These are phyloP conservation scores for Stygiomarasmius scandens DNA, from an alignment of 1,284 basidiomycete species.

Conservation along the genomic window DNA sequence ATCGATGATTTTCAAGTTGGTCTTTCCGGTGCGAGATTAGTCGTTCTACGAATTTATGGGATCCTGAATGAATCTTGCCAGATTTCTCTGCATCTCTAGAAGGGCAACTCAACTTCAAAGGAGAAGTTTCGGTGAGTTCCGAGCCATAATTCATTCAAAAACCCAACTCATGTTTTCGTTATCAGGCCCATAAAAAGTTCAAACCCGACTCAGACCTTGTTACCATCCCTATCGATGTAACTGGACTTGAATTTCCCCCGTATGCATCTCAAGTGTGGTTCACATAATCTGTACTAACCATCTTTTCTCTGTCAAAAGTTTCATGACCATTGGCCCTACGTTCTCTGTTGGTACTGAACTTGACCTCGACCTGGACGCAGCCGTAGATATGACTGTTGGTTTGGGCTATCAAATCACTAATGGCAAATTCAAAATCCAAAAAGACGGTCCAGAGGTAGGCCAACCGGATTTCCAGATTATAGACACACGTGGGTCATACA, in stretches of 20 bases:
- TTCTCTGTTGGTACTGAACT: slow-evolving; percentile 39
- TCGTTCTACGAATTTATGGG: too few species aligned
- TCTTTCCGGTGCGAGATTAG: too few species aligned
- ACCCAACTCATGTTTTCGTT: too few species aligned
- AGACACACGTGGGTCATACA: slow-evolving; percentile 42
- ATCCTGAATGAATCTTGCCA: slow-evolving; percentile 33
- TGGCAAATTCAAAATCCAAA: slow-evolving; percentile 32
- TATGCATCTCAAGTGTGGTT: slow-evolving; percentile 8
- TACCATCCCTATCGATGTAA: not conserved
- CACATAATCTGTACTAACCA: too few species aligned
- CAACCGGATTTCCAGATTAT: slow-evolving; percentile 27
- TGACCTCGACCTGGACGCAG: slow-evolving; percentile 41
- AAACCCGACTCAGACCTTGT: too few species aligned
- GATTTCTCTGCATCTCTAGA: slow-evolving; percentile 13
- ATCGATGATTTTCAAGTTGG: too few species aligned
- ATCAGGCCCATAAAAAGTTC: too few species aligned
- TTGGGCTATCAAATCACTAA: slow-evolving; percentile 39
- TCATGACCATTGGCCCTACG: slow-evolving; percentile 42
- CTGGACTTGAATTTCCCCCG: slow-evolving; percentile 16
- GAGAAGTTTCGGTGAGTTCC: too few species aligned
- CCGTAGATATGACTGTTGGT: slow-evolving; percentile 41
- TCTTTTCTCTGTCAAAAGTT: slow-evolving; percentile 25
- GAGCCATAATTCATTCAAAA: too few species aligned
- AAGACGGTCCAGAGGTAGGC: not conserved
- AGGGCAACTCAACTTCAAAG: slow-evolving; percentile 7